These are phyloP conservation scores for Rhodotorula sp. DNA, from an alignment of 1,284 basidiomycete genomes.

Conservation along the genomic window DNA sequence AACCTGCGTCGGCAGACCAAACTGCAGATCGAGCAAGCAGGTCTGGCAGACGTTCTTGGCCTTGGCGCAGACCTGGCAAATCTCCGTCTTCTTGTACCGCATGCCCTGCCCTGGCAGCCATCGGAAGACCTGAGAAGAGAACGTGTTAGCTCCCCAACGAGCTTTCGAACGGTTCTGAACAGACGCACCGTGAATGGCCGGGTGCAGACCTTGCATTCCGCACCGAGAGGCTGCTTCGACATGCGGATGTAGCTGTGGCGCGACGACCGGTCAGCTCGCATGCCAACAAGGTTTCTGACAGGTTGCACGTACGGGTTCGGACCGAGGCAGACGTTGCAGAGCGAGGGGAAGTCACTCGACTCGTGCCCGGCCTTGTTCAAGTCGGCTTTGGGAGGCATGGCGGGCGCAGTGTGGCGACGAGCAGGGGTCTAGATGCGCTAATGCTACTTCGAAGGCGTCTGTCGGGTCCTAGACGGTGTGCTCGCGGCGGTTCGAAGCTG, in stretches of 20 bases:
- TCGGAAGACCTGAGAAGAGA: constrained; percentile 67
- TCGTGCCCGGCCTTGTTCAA: constrained; percentile 90
- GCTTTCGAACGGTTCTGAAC: too few species aligned
- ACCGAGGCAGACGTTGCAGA: constrained; percentile 57
- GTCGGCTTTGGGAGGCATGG: constrained; percentile 53
- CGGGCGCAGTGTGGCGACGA: not conserved
- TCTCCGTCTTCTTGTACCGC: constrained; percentile 95
- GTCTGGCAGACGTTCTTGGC: constrained; percentile 99
- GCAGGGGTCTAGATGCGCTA: not conserved
- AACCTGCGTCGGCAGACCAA: constrained; percentile 93
- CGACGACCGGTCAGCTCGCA: constrained; percentile 22
- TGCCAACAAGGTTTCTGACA: not conserved
- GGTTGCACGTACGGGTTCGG: constrained; percentile 71
- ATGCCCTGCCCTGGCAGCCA: constrained; percentile 94
- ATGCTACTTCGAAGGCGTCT: too few species aligned
- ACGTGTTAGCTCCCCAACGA: not conserved
- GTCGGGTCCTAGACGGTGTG: not conserved
- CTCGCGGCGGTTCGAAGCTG: not conserved
- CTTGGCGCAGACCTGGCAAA: constrained; percentile 98
- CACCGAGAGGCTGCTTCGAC: constrained; percentile 86
- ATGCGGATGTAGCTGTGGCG: constrained; percentile 47
- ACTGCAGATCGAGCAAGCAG: constrained; percentile 89
- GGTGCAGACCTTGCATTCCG: constrained; percentile 92
- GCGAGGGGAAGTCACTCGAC: constrained; percentile 82
- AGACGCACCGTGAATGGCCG: constrained; percentile 62